Conservation (phyloP, 2,329 filamentous ascomycete genomes). For the Beauveria scarabaeidicola region DNA sequence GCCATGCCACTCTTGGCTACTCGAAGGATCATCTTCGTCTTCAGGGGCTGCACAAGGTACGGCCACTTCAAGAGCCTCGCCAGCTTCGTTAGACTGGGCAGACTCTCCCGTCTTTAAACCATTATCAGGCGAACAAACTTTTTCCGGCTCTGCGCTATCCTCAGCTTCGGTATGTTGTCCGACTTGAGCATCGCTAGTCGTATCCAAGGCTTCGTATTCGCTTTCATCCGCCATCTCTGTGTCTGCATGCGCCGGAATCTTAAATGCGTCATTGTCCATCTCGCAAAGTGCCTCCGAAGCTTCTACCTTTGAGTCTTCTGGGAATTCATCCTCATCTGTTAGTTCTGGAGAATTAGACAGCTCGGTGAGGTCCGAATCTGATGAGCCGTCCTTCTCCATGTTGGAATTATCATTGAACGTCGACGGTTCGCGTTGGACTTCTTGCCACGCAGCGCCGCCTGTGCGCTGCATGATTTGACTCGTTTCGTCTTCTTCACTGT, state of each 20-base stretch:
- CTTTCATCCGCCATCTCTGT: neutral
- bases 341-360: neutral
- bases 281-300: slow-evolving; percentile 24
- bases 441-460: neutral
- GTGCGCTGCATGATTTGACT: neutral
- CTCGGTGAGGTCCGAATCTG: slow-evolving; percentile 4
- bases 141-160: neutral
- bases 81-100: too few relatives aligned
- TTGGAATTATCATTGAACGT: neutral
- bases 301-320: neutral
- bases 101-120: neutral
- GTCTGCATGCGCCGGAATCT: neutral
- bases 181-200: neutral
- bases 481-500: neutral
- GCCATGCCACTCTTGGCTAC: neutral
- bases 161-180: neutral
- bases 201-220: neutral
- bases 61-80: neutral
- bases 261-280: neutral
- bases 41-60: neutral
- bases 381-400: neutral
- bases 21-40: neutral
- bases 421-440: neutral
- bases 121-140: neutral
- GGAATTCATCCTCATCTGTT: neutral